These are phyloP conservation scores for Talaromyces wortmannii DNA, from an alignment of 495 filamentous ascomycete species.

Conservation along the genomic window DNA sequence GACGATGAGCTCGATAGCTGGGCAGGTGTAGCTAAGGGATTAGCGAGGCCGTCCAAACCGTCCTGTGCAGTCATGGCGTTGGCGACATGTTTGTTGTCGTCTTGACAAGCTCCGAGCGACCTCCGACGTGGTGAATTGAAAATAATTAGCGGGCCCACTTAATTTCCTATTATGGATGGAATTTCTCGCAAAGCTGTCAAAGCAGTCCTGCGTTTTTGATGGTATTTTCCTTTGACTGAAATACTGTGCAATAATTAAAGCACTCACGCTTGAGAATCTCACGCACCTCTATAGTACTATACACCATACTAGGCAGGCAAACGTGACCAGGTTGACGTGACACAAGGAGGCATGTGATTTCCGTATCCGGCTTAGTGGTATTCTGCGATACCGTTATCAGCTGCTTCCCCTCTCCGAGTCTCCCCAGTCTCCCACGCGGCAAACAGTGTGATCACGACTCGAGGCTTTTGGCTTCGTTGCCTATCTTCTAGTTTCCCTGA, in stretches of 20 bases:
- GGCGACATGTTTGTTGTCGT: neutral
- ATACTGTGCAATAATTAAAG: no score
- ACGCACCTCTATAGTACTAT: no score
- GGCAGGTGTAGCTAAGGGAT: slow-evolving; percentile 75
- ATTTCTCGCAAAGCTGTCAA: no score
- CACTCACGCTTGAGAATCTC: no score
- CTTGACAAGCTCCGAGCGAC: neutral
- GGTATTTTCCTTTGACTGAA: no score
- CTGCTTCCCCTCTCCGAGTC: neutral
- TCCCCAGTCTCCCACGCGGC: neutral
- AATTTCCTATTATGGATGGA: no score
- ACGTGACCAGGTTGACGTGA: no score
- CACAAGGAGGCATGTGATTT: neutral
- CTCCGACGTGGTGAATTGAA: no score
- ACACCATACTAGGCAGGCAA: no score
- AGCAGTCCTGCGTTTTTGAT: no score
- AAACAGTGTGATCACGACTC: slow-evolving; percentile 17
- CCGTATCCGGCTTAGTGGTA: neutral
- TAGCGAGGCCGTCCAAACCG: slow-evolving; percentile 55
- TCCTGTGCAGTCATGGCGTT: neutral
- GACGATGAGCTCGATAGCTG: slow-evolving; percentile 70
- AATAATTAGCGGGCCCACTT: no score
- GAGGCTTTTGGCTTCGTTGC: neutral
- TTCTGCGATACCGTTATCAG: neutral
- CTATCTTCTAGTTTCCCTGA: slow-evolving; percentile 5